A percentile compares a stretch with the other conserved stretches of the same genome.
Conservation (phyloP, 768 basidiomycete species). For the Suillus spraguei region DNA sequence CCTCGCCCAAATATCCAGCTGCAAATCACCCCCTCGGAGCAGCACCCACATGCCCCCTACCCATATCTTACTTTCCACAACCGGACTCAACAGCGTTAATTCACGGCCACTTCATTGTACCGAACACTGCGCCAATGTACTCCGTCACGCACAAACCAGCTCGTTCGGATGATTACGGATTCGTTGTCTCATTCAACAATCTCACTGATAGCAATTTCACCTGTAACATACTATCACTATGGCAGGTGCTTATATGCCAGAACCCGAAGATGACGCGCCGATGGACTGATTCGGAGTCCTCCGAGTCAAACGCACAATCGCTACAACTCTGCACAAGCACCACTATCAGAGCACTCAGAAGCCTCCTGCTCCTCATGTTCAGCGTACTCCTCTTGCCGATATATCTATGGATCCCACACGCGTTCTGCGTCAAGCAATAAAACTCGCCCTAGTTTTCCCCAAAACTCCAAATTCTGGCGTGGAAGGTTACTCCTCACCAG, state of each 20-base stretch:
- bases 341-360: conserved; percentile 7
- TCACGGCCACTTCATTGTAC: too few species aligned
- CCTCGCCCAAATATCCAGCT: too few species aligned
- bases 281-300: background rate
- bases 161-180: too few species aligned
- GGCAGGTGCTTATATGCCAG: background rate
- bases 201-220: too few species aligned
- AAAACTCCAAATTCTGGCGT: background rate
- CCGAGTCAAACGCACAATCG: background rate
- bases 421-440: conserved; percentile 16
- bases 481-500: conserved; percentile 6
- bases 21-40: too few species aligned
- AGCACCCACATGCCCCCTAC: too few species aligned
- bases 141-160: too few species aligned
- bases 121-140: too few species aligned
- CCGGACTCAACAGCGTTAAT: too few species aligned
- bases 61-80: too few species aligned
- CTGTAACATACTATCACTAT: too few species aligned
- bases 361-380: background rate
- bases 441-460: background rate
- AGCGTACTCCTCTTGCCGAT: conserved; percentile 17
- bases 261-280: background rate
- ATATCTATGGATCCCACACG: conserved; percentile 19
- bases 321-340: conserved; percentile 5
- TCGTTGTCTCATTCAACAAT: too few species aligned